Evolutionary conservation across 208 protist species (phyloP).

Genomic region (Leishmania aethiopica): DNA sequence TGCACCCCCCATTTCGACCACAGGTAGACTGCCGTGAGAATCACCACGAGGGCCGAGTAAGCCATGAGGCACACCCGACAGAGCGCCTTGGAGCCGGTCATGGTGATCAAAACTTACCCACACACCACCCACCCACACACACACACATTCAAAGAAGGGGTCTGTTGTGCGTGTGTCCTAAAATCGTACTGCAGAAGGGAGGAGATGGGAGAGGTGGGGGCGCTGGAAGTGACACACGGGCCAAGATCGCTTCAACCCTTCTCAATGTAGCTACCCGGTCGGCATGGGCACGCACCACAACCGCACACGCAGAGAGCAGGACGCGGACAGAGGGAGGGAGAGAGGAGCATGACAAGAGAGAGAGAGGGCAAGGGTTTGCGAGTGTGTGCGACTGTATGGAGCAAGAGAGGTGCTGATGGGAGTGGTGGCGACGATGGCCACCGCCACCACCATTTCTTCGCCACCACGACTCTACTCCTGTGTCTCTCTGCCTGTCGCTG

Average conservation of each 20-base stretch:
- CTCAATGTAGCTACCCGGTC: not conserved
- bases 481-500: not conserved
- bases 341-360: not conserved
- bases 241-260: not conserved
- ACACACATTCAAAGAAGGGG: not conserved
- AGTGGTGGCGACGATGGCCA: not conserved
- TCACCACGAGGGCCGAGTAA: slow-evolving; percentile 25
- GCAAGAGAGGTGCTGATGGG: not conserved
- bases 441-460: not conserved
- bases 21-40: slow-evolving; percentile 22
- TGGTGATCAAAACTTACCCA: not conserved
- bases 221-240: not conserved
- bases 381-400: not conserved
- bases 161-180: not conserved
- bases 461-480: not conserved
- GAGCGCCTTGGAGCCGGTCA: not conserved
- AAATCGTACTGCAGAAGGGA: not conserved
- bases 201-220: not conserved
- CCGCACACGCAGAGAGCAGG: not conserved
- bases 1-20: slow-evolving; percentile 21
- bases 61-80: slow-evolving; percentile 19
- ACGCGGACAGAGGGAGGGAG: not conserved
- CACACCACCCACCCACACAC: not conserved
- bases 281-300: not conserved
- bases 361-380: not conserved